Conservation (phyloP, 1,284 basidiomycete genomes). For the Fomes fomentarius region DNA sequence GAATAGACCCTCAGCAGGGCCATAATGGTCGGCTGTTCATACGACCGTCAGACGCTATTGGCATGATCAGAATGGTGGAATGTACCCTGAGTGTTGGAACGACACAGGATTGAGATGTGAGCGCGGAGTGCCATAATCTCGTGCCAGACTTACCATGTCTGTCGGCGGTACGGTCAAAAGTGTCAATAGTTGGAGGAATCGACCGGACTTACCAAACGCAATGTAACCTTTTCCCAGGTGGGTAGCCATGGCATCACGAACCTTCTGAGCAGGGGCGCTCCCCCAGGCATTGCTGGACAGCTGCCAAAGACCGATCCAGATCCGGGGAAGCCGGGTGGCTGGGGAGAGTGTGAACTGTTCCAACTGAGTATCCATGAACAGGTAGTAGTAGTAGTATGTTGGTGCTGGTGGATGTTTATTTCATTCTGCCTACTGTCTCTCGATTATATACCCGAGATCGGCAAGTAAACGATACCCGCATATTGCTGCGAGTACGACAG, state of each 20-base stretch:
- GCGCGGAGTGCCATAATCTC: not conserved
- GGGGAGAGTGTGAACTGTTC: conserved; percentile 19
- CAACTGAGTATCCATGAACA: conserved; percentile 12
- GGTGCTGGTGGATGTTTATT: not conserved
- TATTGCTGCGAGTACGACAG: not conserved
- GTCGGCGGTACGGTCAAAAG: conserved; percentile 9
- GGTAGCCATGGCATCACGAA: conserved; percentile 64
- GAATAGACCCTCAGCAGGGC: conserved; percentile 73
- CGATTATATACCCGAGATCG: conserved; percentile 15
- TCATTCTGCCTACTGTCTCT: not conserved
- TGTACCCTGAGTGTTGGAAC: conserved; percentile 19
- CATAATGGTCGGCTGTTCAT: conserved; percentile 74
- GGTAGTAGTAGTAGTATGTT: not conserved
- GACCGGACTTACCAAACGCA: conserved; percentile 60
- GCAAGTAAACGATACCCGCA: conserved; percentile 20
- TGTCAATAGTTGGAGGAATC: not conserved
- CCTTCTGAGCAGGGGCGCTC: conserved; percentile 61
- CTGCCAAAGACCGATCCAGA: conserved; percentile 63
- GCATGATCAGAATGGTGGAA: conserved; percentile 4
- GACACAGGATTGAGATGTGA: not conserved
- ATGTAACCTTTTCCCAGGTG: conserved; percentile 67
- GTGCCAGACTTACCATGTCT: conserved; percentile 38
- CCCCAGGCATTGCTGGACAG: conserved; percentile 80
- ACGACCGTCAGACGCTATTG: not conserved
- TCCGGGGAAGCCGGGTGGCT: conserved; percentile 18